Evolutionary conservation across 2,329 filamentous ascomycete species (phyloP).

Genomic region (Phialocephala subalpina): DNA sequence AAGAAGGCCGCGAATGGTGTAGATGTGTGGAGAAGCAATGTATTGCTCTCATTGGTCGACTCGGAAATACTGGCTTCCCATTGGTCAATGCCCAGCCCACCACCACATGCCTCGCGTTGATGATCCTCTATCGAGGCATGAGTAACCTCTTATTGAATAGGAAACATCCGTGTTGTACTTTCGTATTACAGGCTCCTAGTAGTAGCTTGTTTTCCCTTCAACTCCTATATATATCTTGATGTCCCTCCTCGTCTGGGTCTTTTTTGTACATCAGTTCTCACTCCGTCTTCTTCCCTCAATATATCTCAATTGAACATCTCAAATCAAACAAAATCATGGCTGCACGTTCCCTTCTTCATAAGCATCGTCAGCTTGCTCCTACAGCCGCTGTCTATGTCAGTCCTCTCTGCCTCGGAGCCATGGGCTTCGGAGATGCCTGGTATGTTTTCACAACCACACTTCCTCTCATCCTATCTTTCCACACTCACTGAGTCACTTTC

Average conservation of each 20-base stretch:
- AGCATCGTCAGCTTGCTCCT: constrained; percentile 36
- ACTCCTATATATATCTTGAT: neutral
- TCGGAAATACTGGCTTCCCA: neutral
- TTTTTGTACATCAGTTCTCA: neutral
- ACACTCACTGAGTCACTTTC: neutral
- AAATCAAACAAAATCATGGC: neutral
- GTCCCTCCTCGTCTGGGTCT: neutral
- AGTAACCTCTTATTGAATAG: neutral
- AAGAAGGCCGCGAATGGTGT: neutral
- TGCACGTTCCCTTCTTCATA: neutral
- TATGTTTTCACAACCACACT: constrained; percentile 53
- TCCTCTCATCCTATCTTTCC: constrained; percentile 45
- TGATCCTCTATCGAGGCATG: neutral
- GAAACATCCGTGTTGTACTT: neutral
- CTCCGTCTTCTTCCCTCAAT: neutral
- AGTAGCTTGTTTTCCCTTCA: too few relatives aligned
- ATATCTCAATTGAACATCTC: neutral
- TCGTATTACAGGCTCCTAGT: too few relatives aligned
- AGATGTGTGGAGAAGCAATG: neutral
- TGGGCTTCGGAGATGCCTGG: constrained; percentile 58
- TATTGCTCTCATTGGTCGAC: neutral
- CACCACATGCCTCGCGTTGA: neutral
- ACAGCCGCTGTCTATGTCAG: constrained; percentile 42
- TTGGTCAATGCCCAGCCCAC: neutral
- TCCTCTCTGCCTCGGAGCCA: constrained; percentile 45